A percentile compares a stretch with the other conserved stretches of the same genome.
phyloP scores from a whole-genome alignment of 2,329 filamentous ascomycete genomes.

The Clonostachys rhizophaga region DNA sequence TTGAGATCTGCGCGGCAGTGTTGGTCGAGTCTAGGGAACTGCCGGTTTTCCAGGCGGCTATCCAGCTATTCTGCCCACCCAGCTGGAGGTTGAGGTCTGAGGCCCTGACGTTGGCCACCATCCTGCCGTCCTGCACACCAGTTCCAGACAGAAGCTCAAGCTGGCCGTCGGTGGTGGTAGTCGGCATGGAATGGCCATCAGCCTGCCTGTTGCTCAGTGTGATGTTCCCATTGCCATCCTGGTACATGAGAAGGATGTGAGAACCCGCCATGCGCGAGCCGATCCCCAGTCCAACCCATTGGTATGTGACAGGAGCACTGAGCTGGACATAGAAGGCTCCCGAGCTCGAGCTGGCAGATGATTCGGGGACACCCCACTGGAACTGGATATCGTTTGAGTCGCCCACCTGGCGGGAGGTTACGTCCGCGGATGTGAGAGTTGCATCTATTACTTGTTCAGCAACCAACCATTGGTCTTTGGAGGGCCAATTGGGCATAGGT shows the following conservation, averaged over 20 bases:
- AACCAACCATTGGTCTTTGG: no score
- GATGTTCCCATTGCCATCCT: slow-evolving; percentile 52
- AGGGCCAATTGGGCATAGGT: no score
- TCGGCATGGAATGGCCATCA: slow-evolving; percentile 40
- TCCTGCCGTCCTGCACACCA: slow-evolving; percentile 43
- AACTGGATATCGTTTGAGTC: slow-evolving; percentile 41
- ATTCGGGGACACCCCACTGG: slow-evolving; percentile 47
- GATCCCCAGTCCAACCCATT: slow-evolving; percentile 56
- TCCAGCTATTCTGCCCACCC: slow-evolving; percentile 38
- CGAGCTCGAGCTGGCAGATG: slow-evolving; percentile 37
- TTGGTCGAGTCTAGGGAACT: slow-evolving; percentile 36
- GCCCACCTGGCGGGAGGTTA: slow-evolving; percentile 31
- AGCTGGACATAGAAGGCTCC: slow-evolving; percentile 61
- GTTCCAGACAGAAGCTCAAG: slow-evolving; percentile 54
- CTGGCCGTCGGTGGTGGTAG: slow-evolving; percentile 32
- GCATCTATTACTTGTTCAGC: background rate
- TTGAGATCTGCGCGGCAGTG: slow-evolving; percentile 27
- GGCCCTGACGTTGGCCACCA: slow-evolving; percentile 56
- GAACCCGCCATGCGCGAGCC: slow-evolving; percentile 49
- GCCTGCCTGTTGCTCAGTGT: slow-evolving; percentile 55
- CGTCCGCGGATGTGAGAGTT: background rate
- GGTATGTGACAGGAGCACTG: slow-evolving; percentile 43
- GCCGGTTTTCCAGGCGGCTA: slow-evolving; percentile 49
- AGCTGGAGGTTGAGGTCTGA: slow-evolving; percentile 31
- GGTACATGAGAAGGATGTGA: slow-evolving; percentile 61